Evolutionary conservation across 345 rosid species (phyloP).

Genomic region (Nephelium lappaceum): DNA sequence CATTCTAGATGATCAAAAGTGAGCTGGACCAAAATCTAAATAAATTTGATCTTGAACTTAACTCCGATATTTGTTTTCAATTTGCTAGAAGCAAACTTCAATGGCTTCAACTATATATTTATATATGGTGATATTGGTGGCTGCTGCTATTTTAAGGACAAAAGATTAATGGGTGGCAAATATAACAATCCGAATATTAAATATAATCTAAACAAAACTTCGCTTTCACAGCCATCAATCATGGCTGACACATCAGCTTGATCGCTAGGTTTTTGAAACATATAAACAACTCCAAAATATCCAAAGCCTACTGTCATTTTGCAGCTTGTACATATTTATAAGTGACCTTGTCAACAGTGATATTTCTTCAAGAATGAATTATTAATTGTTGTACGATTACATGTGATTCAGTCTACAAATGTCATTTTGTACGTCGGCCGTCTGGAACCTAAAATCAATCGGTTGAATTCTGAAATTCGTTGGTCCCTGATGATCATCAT

Average conservation of each 20-base stretch:
- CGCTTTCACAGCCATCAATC: conserved; percentile 10
- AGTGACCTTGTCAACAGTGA: conserved; percentile 15
- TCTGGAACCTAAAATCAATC: not conserved
- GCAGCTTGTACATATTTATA: not conserved
- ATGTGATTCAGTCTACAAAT: not conserved
- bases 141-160: not conserved
- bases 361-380: not conserved
- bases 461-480: not conserved
- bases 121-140: not conserved
- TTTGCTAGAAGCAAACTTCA: not conserved
- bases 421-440: not conserved
- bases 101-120: not conserved
- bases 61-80: not conserved
- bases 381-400: not conserved
- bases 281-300: conserved; percentile 4
- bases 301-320: conserved; percentile 12
- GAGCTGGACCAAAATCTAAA: conserved; percentile 1
- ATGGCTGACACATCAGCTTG: conserved; percentile 17
- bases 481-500: not conserved
- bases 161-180: not conserved
- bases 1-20: not conserved
- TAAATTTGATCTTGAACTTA: conserved; percentile 9
- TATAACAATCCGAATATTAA: not conserved
- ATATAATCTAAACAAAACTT: not conserved
- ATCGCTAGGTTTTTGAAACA: not conserved